Evolutionary conservation across 768 basidiomycete species (phyloP).

Genomic region (Candolleomyces efflorescens): DNA sequence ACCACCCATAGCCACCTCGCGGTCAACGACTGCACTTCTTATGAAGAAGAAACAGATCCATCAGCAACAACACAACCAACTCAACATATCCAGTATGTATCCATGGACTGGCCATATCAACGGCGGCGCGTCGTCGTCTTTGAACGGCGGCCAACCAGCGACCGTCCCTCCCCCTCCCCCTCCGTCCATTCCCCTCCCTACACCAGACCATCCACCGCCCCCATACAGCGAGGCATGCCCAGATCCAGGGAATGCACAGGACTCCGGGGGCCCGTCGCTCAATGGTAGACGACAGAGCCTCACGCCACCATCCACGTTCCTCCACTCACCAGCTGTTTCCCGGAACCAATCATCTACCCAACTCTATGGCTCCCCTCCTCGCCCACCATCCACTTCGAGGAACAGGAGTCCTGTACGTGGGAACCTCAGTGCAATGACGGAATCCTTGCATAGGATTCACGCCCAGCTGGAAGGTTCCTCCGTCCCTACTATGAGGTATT

Average conservation of each 20-base stretch:
- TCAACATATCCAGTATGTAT: not conserved
- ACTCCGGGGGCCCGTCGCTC: not conserved
- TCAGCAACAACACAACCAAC: not conserved
- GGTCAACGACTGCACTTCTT: not conserved
- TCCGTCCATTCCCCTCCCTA: not conserved
- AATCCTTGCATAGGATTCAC: not conserved
- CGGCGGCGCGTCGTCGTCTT: not conserved
- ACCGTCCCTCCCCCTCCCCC: not conserved
- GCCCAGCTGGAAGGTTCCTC: not conserved
- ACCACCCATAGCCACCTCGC: not conserved
- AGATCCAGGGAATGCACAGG: not conserved
- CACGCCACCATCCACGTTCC: not conserved
- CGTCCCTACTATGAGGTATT: not conserved
- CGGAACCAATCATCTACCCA: not conserved
- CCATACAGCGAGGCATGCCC: not conserved
- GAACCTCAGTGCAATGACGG: not conserved
- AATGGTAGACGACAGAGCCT: not conserved
- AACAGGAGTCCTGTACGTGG: not conserved
- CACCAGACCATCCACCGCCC: not conserved
- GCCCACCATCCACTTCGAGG: not conserved
- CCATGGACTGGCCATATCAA: not conserved
- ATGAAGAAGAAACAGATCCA: not conserved
- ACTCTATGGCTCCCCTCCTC: not conserved
- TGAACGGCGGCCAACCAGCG: not conserved
- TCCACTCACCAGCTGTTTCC: not conserved